These are phyloP conservation scores for Podospora anserina DNA, from an alignment of 495 filamentous ascomycete species.

Conservation along the genomic window DNA sequence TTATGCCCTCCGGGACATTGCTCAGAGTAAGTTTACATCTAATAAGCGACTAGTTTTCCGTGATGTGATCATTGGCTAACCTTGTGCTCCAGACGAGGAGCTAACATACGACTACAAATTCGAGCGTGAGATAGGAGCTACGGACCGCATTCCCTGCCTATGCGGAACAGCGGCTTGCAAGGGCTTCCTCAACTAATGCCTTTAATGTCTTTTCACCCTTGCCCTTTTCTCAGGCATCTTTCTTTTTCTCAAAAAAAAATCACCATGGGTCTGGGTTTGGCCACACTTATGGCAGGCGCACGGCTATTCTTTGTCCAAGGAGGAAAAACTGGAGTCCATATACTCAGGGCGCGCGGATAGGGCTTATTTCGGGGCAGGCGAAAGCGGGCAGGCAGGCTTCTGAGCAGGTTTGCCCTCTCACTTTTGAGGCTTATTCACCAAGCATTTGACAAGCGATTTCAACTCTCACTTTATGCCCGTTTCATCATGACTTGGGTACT, in stretches of 20 bases:
- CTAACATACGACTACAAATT: conserved; percentile 99
- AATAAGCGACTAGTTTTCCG: not conserved
- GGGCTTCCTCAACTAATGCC: conserved; percentile 88
- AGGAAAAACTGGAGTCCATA: not conserved
- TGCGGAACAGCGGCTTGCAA: conserved; percentile 95
- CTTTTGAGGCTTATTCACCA: not conserved
- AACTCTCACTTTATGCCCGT: not conserved
- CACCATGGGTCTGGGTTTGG: not conserved
- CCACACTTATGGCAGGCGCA: not conserved
- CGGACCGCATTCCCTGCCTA: conserved; percentile 94
- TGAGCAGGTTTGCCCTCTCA: not conserved
- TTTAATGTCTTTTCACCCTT: conserved; percentile 17
- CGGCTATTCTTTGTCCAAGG: not conserved
- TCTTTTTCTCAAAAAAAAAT: not conserved
- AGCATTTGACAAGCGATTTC: not conserved
- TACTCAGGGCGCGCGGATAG: not conserved
- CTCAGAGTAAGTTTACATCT: conserved; percentile 67
- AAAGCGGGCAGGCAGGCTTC: not conserved
- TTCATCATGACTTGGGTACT: not conserved
- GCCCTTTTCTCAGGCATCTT: not conserved
- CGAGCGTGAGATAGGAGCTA: conserved; percentile 89
- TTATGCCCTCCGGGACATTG: conserved; percentile 92
- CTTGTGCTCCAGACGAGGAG: conserved; percentile 73
- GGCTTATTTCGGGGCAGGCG: not conserved
- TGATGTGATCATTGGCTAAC: conserved; percentile 43